phyloP scores from a whole-genome alignment of 1,139 yeast genomes.

The Geotrichum cucujoidarum region DNA sequence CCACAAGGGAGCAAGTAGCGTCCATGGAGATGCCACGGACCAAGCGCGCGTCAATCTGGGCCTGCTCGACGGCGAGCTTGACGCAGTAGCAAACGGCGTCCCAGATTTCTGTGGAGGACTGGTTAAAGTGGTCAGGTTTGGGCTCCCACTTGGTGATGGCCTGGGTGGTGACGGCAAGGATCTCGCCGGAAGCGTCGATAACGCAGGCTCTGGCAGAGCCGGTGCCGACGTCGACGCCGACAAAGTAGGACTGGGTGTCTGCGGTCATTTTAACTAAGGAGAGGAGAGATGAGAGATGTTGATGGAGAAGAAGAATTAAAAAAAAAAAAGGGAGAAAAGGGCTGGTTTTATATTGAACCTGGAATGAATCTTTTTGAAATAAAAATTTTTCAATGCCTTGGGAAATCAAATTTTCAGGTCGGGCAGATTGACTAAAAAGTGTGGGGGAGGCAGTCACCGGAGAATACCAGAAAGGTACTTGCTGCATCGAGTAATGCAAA shows the following conservation, averaged over 20 bases:
- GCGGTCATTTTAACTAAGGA: neutral
- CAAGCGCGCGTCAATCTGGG: constrained; percentile 60
- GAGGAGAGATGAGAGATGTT: neutral
- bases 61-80: constrained; percentile 62
- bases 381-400: too few species aligned
- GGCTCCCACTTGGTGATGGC: constrained; percentile 59
- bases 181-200: constrained; percentile 76
- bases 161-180: constrained; percentile 75
- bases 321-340: neutral
- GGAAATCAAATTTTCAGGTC: too few species aligned
- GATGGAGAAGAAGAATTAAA: neutral
- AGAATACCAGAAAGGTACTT: too few species aligned
- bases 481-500: too few species aligned
- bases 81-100: constrained; percentile 80
- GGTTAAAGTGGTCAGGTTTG: constrained; percentile 53
- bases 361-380: too few species aligned
- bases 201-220: constrained; percentile 95
- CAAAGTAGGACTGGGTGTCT: constrained; percentile 44
- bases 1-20: constrained; percentile 94
- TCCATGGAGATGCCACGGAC: constrained; percentile 91
- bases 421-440: too few species aligned
- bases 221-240: constrained; percentile 97
- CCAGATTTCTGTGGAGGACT: constrained; percentile 93
- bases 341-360: too few species aligned
- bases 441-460: too few species aligned